Evolutionary conservation across 352 stramenopile species (phyloP).

Genomic region (Pythium grandisporangium): DNA sequence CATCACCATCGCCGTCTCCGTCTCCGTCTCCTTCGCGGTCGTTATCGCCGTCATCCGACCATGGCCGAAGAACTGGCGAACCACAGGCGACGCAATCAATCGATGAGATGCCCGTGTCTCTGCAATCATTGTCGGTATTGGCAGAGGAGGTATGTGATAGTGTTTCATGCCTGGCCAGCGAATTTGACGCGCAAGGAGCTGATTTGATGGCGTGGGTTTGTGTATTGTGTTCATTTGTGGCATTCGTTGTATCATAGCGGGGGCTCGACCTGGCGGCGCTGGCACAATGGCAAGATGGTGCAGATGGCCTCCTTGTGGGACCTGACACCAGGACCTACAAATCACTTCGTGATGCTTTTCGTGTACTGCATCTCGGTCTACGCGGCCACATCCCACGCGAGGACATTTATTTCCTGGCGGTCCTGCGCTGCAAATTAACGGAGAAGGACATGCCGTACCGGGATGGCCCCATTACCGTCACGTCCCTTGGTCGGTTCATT

Average conservation of each 20-base stretch:
- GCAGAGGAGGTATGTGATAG: conserved; percentile 8
- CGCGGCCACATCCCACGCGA: conserved; percentile 35
- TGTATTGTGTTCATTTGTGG: neutral
- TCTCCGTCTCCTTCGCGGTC: too few relatives aligned
- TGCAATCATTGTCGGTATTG: conserved; percentile 5
- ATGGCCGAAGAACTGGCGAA: conserved; percentile 12
- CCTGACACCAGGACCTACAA: conserved; percentile 30
- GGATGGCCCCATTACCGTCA: conserved; percentile 59
- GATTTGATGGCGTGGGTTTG: too few relatives aligned
- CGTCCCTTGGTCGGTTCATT: conserved; percentile 32
- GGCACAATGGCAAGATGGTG: conserved; percentile 21
- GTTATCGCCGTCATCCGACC: too few relatives aligned
- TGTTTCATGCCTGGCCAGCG: too few relatives aligned
- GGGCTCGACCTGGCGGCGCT: conserved; percentile 24
- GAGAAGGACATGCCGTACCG: conserved; percentile 40
- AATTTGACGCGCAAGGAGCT: too few relatives aligned
- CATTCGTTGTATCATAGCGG: conserved; percentile 8
- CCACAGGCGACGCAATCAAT: conserved; percentile 5
- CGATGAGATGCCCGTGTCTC: conserved; percentile 7
- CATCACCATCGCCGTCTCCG: too few relatives aligned
- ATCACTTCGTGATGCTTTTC: conserved; percentile 36
- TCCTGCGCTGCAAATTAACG: conserved; percentile 44
- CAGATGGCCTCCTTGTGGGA: conserved; percentile 37
- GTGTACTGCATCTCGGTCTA: conserved; percentile 21
- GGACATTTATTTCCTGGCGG: conserved; percentile 69